Conservation (phyloP, 2,329 filamentous ascomycete species). For the Huntiella savannae region DNA sequence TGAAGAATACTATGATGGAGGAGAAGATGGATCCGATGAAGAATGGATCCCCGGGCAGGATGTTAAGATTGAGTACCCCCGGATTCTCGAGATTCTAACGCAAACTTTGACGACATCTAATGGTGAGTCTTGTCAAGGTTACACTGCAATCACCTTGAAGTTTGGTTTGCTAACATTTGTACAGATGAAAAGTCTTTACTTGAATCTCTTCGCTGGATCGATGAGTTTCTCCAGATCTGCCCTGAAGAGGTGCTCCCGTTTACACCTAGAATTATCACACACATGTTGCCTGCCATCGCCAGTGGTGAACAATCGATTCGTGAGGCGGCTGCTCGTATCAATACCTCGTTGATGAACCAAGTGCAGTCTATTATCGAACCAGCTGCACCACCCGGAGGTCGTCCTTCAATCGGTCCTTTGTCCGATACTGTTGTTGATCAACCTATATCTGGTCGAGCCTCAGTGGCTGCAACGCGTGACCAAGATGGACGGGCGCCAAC, state of each 20-base stretch:
- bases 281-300: slow-evolving; percentile 84
- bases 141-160: background rate
- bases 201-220: slow-evolving; percentile 85
- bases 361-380: slow-evolving; percentile 81
- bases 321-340: slow-evolving; percentile 73
- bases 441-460: slow-evolving; percentile 1
- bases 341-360: slow-evolving; percentile 79
- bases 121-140: slow-evolving; percentile 28
- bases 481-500: slow-evolving; percentile 6
- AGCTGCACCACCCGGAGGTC: background rate
- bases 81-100: slow-evolving; percentile 80
- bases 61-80: slow-evolving; percentile 80
- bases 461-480: background rate
- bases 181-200: slow-evolving; percentile 78
- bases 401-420: background rate
- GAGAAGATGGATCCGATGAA: slow-evolving; percentile 49
- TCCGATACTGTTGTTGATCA: background rate
- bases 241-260: slow-evolving; percentile 92
- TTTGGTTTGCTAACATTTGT: background rate
- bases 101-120: slow-evolving; percentile 68
- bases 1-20: slow-evolving; percentile 35
- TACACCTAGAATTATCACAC: slow-evolving; percentile 76
- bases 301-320: slow-evolving; percentile 80
- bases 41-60: slow-evolving; percentile 98
- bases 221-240: slow-evolving; percentile 90